Evolutionary conservation across 1,284 basidiomycete genomes (phyloP), one percentile per base, ranked within the genome.

Genomic region (Austroboletus niveus): DNA sequence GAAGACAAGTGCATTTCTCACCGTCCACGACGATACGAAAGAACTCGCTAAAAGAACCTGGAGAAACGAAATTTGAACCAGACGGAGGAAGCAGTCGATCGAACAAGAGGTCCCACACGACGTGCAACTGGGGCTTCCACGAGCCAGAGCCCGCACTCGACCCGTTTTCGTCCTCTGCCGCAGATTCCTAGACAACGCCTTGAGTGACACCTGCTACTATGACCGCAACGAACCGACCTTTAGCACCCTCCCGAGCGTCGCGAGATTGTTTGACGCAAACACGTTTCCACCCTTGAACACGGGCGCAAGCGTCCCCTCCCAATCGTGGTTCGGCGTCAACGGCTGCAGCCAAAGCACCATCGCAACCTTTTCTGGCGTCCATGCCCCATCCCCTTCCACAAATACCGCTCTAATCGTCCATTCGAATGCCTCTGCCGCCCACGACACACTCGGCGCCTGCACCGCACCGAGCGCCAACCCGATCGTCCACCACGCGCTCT

Each of bases 111-210:
- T 88, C 84, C 96, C 96, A 98, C 27, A 89, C 91, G 65, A 92
- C 95, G 65, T 98, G 96, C 31, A 95, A 77, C 63, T 95, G 88
- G 48, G 94, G 85, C 64, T 92, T 95, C 92, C 92, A 97, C 1
- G 80, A 76, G 15, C 87, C 86, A 20, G 78, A 72, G 7, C 76
- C 70, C 10, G 57, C 75, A 72, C 58, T 74, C 69, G 38, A 72
- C 61, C 8, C 29, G 5, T 77, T 77, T 9, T 80, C 80, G 10
- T 82, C 80, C 42, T 87, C 83, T 29, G 73, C 65, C n/a, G 73
- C 71, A 10, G 80, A 77, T 68, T 85, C 86, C 85, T 85, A 57
- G 40, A 29, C 10, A 14, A 45, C 12, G 44, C 17, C 50, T 63
- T 42, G 43, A 60, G 51, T 8, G 10, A 39, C 20, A 44, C 38